Base-by-base conservation (phyloP, 2,329 filamentous ascomycete genomes). In the Neopestalotiopsis rosae region DNA sequence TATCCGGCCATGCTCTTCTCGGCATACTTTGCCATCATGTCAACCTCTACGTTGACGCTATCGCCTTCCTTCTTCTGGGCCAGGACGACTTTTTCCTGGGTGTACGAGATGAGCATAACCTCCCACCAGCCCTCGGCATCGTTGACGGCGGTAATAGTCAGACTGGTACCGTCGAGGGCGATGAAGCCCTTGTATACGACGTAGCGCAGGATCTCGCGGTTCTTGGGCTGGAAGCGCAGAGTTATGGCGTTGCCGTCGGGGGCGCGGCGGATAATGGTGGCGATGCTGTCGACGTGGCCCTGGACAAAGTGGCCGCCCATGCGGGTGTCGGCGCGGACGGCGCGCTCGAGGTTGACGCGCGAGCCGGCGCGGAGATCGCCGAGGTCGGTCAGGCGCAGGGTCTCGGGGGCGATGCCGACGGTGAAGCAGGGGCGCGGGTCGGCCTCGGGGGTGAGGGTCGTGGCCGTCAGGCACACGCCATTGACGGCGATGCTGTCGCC, bases 261-360 rank as follows among this genome's bases (percentile, higher is more conserved):
- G 20, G 88, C 90, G 45, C 92, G 88, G 58, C 88, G 88, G 52
- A 91, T 78, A 70, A 99, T 92, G 58, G 87, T 88, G 0, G 95
- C 96, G 52, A 92, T 90, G 12, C 94, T 95, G 81, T 99, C 97
- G 70, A 99, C 95, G 81, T 99, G 96, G 56, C 96, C 96, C 83
- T 99, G 97, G 40, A 98, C 95, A 76, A 98, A 97, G 83, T 99
- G 96, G 0, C 96, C 96, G 61, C 97, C 96, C 94, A 99, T 98
- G 67, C 96, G 93, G 61, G 95, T 98, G 76, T 92, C 89, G 4
- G 94, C 94, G 20, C 92, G 92, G 67, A 99, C 95, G 3, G 96
- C 95, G 17, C 96, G 91, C 85, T 99, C 96, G 66, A 99, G 91
- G 81, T 99, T 99, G 73, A 98, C 95, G 28, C 84, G 85, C 70